Conservation (phyloP, 2,329 filamentous ascomycete genomes). For the Aureobasidium vineae region DNA sequence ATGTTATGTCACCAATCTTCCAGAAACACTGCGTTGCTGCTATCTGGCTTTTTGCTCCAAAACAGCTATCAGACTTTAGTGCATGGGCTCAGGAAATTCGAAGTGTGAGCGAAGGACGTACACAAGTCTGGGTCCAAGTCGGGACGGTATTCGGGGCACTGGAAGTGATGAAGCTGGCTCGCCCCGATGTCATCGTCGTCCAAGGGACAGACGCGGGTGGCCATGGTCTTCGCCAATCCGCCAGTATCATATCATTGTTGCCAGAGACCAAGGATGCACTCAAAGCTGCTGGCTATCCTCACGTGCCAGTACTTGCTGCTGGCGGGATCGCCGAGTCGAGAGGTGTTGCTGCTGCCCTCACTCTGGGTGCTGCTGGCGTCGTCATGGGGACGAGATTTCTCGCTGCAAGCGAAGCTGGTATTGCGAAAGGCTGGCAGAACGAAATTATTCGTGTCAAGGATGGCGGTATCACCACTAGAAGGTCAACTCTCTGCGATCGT, state of each 20-base stretch:
- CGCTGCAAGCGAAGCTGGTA: constrained; percentile 48
- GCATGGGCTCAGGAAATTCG: constrained; percentile 37
- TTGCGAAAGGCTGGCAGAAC: constrained; percentile 47
- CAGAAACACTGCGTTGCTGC: not conserved
- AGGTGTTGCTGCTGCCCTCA: constrained; percentile 52
- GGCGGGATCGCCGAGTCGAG: constrained; percentile 57
- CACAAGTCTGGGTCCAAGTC: constrained; percentile 58
- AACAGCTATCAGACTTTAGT: constrained; percentile 40
- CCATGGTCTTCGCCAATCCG: constrained; percentile 57
- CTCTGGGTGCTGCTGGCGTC: constrained; percentile 53
- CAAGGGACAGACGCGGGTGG: constrained; percentile 65
- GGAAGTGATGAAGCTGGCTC: constrained; percentile 48
- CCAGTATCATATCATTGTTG: constrained; percentile 56
- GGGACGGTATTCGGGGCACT: constrained; percentile 58
- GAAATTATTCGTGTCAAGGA: constrained; percentile 49
- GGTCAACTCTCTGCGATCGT: constrained; percentile 53
- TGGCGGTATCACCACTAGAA: constrained; percentile 51
- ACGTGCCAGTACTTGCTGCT: constrained; percentile 46
- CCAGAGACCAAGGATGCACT: constrained; percentile 57
- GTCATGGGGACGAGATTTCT: constrained; percentile 65
- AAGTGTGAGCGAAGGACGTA: constrained; percentile 36
- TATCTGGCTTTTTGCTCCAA: constrained; percentile 65
- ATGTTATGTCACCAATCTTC: not conserved
- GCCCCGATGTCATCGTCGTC: constrained; percentile 57
- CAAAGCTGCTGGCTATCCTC: constrained; percentile 17